Conservation (phyloP, 305 asterid species). For the Striga hermonthica region DNA sequence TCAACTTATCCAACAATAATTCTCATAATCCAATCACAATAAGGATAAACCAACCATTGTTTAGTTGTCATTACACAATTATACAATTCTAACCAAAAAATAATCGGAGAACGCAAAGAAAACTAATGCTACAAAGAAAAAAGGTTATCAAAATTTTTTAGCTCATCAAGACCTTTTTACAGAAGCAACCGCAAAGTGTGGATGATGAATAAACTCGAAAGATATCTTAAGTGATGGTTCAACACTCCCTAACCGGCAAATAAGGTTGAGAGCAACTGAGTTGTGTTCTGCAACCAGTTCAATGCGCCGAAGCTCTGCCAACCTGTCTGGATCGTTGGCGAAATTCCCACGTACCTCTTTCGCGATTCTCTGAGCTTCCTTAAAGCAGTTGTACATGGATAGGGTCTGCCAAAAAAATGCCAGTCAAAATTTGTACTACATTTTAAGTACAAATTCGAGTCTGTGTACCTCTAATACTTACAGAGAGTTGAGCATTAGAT, state of each 20-base stretch:
- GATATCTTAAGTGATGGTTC: constrained; percentile 78
- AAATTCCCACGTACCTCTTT: constrained; percentile 65
- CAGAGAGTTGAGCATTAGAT: constrained; percentile 60
- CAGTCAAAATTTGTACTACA: constrained; percentile 20
- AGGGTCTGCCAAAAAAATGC: constrained; percentile 42
- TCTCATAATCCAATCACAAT: no score
- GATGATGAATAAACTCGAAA: constrained; percentile 82
- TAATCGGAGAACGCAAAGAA: background rate
- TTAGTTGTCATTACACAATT: background rate
- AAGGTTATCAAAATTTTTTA: constrained; percentile 35
- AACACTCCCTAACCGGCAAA: constrained; percentile 68
- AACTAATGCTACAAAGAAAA: background rate
- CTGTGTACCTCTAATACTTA: constrained; percentile 37
- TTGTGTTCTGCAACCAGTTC: constrained; percentile 97
- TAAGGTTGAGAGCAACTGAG: constrained; percentile 68
- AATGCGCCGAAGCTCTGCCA: constrained; percentile 65
- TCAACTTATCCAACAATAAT: no score
- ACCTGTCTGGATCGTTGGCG: constrained; percentile 58
- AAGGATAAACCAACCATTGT: no score
- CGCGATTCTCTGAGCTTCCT: constrained; percentile 78
- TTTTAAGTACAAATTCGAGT: background rate
- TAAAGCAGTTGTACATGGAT: constrained; percentile 62
- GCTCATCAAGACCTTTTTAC: constrained; percentile 81
- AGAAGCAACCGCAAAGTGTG: constrained; percentile 78
- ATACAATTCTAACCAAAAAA: background rate